These are phyloP conservation scores for Striga hermonthica DNA, from an alignment of 305 asterid genomes.

Conservation along the genomic window DNA sequence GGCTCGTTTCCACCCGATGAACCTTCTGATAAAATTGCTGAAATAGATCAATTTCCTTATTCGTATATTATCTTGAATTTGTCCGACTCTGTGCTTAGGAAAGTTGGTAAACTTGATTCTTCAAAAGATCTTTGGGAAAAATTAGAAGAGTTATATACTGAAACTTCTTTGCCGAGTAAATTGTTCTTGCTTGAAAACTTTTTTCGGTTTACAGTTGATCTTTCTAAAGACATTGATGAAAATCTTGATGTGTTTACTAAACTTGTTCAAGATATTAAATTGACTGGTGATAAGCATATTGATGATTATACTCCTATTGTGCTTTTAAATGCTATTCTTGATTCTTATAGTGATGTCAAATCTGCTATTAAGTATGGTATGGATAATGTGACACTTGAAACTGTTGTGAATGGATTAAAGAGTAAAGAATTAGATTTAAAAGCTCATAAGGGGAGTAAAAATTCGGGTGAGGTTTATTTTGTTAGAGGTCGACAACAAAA, in stretches of 20 bases:
- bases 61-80: not conserved
- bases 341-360: not conserved
- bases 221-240: not conserved
- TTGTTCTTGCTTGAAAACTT: not conserved
- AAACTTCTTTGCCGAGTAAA: not conserved
- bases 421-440: no score
- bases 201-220: not conserved
- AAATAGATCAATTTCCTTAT: not conserved
- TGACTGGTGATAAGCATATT: not conserved
- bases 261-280: not conserved
- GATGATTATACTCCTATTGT: not conserved
- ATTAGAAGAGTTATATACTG: not conserved
- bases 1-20: not conserved
- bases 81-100: not conserved
- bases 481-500: no score
- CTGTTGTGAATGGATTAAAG: not conserved
- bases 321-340: not conserved
- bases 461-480: no score
- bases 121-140: not conserved
- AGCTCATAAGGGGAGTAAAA: no score
- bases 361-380: not conserved
- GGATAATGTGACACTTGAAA: not conserved
- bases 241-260: not conserved
- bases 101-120: not conserved
- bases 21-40: not conserved